Base-by-base conservation (phyloP, 441 rosid species). In the Erodium trifolium region DNA sequence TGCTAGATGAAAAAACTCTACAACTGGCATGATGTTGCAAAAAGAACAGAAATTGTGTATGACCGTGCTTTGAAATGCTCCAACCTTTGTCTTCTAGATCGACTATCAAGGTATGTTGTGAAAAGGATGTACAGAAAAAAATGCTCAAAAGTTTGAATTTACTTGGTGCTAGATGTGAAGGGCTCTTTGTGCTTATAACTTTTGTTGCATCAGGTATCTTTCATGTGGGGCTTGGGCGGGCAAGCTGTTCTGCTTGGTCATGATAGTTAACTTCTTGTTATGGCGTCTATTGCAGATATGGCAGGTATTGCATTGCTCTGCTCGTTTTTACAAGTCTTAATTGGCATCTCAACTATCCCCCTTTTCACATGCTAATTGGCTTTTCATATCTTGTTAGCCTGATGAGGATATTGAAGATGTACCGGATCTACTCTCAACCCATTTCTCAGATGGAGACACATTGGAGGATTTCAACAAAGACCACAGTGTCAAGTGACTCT, bases 161-260 rank as follows among this genome's bases (percentile, higher is more conserved):
- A 41, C 45, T 41, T 41, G 45, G 4, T 31, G 34, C 34, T 31
- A 31, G 34, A 41, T 41, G 47, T 11, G 8, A 41, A 31, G 34
- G 34, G 34, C 34, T 31, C 34, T 31, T 41, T 8, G 47, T 41
- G 47, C 47, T 41, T 8, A 41, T 41, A 41, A n/a, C 62, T 35
- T n/a, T 43, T 66, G 43, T 43, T 64, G 16, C 59, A 51, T 67
- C 78, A 89, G 96, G 87, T 89, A 86, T 77, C 94, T 94, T 5
- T 83, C 96, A 1, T 88, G 97, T 77, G 98, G 99, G 70, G 76
- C 92, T 39, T 94, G 97, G 98, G 98, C 98, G 1, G 98, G 99
- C 70, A 94, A 94, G 78, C 84, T 90, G 63, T 92, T 90, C 67
- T 89, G 93, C 82, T 74, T 87, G 83, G 96, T 94, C 77, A 90